phyloP scores from a whole-genome alignment of 2,329 filamentous ascomycete species.

The Pseudonectria buxi region DNA sequence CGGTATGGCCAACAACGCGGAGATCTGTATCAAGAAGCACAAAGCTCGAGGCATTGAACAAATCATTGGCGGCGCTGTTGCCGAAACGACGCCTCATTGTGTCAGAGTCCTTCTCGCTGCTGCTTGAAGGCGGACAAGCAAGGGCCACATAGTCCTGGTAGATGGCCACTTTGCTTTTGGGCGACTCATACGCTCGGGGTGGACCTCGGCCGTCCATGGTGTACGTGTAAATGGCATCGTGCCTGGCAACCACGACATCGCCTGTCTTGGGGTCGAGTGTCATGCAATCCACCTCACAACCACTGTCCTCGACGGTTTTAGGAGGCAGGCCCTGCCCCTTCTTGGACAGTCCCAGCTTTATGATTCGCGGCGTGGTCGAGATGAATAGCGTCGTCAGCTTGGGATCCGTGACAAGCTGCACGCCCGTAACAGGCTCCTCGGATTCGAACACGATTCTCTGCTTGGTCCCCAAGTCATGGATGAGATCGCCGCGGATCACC shows the following conservation, averaged over 20 bases:
- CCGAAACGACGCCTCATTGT: slow-evolving; percentile 67
- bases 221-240: slow-evolving; percentile 96
- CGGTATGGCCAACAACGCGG: slow-evolving; percentile 82
- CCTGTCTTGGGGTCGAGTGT: slow-evolving; percentile 71
- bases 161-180: slow-evolving; percentile 73
- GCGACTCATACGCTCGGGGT: slow-evolving; percentile 84
- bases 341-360: slow-evolving; percentile 80
- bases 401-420: slow-evolving; percentile 63
- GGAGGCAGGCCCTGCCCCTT: slow-evolving; percentile 85
- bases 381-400: slow-evolving; percentile 76
- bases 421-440: slow-evolving; percentile 89
- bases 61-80: slow-evolving; percentile 59
- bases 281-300: slow-evolving; percentile 94
- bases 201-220: slow-evolving; percentile 76
- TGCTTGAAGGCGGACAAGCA: slow-evolving; percentile 63
- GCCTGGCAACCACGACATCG: slow-evolving; percentile 84
- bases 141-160: slow-evolving; percentile 84
- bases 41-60: slow-evolving; percentile 84
- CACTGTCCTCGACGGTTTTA: slow-evolving; percentile 79
- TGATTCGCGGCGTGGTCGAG: slow-evolving; percentile 79
- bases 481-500: slow-evolving; percentile 85
- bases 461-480: slow-evolving; percentile 89
- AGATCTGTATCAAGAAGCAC: slow-evolving; percentile 87
- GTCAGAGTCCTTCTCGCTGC: slow-evolving; percentile 50
- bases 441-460: slow-evolving; percentile 95